Conservation (phyloP, 768 basidiomycete genomes). For the Crucibulum laeve region DNA sequence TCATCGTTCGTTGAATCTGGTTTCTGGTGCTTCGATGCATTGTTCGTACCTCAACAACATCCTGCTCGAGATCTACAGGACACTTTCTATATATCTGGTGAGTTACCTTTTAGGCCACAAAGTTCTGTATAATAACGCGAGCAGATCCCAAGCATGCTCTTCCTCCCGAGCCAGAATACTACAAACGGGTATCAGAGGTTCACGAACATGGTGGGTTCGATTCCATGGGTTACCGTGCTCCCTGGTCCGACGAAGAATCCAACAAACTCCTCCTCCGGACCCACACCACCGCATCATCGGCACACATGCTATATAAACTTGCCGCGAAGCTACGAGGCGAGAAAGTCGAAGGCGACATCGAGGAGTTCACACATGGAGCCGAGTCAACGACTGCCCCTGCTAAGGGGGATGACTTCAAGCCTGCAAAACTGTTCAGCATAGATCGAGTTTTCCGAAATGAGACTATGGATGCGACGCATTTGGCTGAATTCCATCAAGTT, state of each 20-base stretch:
- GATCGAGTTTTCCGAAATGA: slow-evolving; percentile 99
- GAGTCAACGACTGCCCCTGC: slow-evolving; percentile 28
- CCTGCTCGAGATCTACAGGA: slow-evolving; percentile 97
- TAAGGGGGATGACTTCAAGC: slow-evolving; percentile 73
- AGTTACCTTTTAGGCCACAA: slow-evolving; percentile 5
- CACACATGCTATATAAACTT: slow-evolving; percentile 90
- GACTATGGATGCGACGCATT: slow-evolving; percentile 95
- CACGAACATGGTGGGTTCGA: slow-evolving; percentile 89
- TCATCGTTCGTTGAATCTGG: slow-evolving; percentile 93
- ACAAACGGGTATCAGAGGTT: slow-evolving; percentile 74
- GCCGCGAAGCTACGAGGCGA: slow-evolving; percentile 80
- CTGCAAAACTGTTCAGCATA: slow-evolving; percentile 94
- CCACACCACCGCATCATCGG: slow-evolving; percentile 94
- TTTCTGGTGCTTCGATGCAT: slow-evolving; percentile 99
- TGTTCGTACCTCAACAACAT: slow-evolving; percentile 99
- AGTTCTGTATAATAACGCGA: neutral
- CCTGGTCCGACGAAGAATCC: slow-evolving; percentile 92
- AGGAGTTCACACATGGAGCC: slow-evolving; percentile 35
- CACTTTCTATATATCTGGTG: slow-evolving; percentile 96
- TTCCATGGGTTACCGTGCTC: slow-evolving; percentile 94
- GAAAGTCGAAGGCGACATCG: slow-evolving; percentile 32
- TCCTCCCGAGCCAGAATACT: slow-evolving; percentile 76
- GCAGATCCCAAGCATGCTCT: slow-evolving; percentile 78
- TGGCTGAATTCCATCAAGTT: slow-evolving; percentile 99
- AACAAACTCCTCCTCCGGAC: slow-evolving; percentile 90